Evolutionary conservation across 495 filamentous ascomycete genomes (phyloP), one percentile per base, ranked within the genome.

Genomic region (Penicillium goetzii): DNA sequence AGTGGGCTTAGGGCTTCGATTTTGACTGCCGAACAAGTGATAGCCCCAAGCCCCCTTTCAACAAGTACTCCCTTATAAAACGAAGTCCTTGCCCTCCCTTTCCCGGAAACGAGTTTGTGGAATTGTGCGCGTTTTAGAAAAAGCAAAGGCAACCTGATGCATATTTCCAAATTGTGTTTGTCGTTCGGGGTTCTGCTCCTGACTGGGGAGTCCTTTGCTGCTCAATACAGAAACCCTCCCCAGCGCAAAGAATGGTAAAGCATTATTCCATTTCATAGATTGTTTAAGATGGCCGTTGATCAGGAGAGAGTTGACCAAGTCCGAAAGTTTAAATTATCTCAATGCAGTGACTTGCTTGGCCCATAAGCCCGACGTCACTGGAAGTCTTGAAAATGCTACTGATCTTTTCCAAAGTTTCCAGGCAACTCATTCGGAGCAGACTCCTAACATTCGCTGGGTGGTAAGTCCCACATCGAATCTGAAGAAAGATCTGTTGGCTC

Each of bases 161-260:
- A 45, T 9, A 23, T 45, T 19, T 19, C 41, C 4, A 45, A 45
- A 23, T 45, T 45, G 1, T 11, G 14, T 38, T 45, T 45, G 41
- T 45, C n/a, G 4, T 23, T 45, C 19, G 41, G n/a, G 17, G 41
- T 45, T 45, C 9, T 45, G 41, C 41, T 45, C n/a, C 17, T 45
- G 41, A 45, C n/a, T 5, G 41, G 41, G 41, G 41, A 45, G 7
- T 7, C 17, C 53, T 30, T 56, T 32, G 53, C 55, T 15, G 33
- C 41, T 45, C 41, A 45, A 17, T 65, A 61, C 54, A 61, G 36
- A 9, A 62, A 67, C 52, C 68, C 64, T 34, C 64, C 64, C 17
- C 53, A 64, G 34, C 68, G 68, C 19, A 70, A 67, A 56, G 68
- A 70, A 67, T 70, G 68, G 68, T 70, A 67, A 38, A 12, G 4